phyloP scores from a whole-genome alignment of 805 yeast genomes.

The Saccharomycopsis fermentans region DNA sequence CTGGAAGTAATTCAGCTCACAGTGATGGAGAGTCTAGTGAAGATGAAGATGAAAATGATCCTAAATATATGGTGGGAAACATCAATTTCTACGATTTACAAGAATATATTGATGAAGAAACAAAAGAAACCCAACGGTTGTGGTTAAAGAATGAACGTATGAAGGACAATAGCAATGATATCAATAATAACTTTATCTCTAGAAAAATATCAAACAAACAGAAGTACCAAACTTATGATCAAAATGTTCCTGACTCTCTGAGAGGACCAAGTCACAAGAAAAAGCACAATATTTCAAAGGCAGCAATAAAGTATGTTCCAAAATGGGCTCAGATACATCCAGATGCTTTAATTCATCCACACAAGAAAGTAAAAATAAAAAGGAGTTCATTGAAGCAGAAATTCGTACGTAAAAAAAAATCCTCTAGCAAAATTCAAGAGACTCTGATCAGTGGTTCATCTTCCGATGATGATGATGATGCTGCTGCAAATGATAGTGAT shows the following conservation, averaged over 20 bases:
- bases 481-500: background rate
- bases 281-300: conserved; percentile 10
- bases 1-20: background rate
- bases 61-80: conserved; percentile 50
- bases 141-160: conserved; percentile 13
- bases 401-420: background rate
- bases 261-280: background rate
- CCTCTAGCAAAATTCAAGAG: background rate
- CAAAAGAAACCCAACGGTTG: conserved; percentile 36
- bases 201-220: background rate
- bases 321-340: conserved; percentile 9
- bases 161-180: background rate
- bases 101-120: conserved; percentile 58
- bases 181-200: background rate
- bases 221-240: background rate
- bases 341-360: background rate
- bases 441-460: background rate
- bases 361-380: background rate
- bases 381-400: background rate
- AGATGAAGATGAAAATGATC: conserved; percentile 86
- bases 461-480: background rate
- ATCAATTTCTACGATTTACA: conserved; percentile 89
- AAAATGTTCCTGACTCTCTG: background rate
- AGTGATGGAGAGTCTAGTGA: conserved; percentile 67
- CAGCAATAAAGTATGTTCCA: conserved; percentile 9